Evolutionary conservation across 2,329 filamentous ascomycete species (phyloP), one percentile per base, ranked within the genome.

Genomic region (Orbilia brochopaga): DNA sequence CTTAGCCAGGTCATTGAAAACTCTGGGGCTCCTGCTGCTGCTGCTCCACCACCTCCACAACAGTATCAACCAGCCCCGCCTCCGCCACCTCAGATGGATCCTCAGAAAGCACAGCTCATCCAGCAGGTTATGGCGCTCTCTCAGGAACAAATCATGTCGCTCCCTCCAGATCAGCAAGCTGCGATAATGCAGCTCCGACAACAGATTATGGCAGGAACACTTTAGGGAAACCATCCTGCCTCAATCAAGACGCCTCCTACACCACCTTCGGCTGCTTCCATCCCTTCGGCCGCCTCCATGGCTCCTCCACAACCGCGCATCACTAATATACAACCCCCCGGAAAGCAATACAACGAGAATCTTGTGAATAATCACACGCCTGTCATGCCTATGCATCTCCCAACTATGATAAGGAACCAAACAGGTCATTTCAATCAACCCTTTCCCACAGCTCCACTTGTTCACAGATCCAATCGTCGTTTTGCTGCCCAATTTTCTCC

Each of bases 101-200:
- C 81, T 1, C 80, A 81, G 19, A 84, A 86, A 64, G 81, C 84
- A 37, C 83, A 85, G 59, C 79, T 88, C 51, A 82, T 88, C 24
- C 83, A 85, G 70, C 85, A 87, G 76, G 83, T 89, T 13, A 79
- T 89, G 76, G 81, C 78, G 30, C 82, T 89, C 82, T 82, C 86
- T 4, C 83, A 83, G 65, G 81, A 85, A 56, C 82, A 87, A 69
- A 86, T 89, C 73, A 83, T 86, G 75, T 81, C 81, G n/a, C 77
- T 88, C 44, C 81, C 83, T 1, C 83, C 83, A 1, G 81, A 82
- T 57, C 82, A 86, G 73, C 81, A 85, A 62, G 81, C 79, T 46
- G 86, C 89, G 78, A 85, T 89, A 61, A 82, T 88, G 79, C 78
- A 83, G 55, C 78, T 89, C 56, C 81, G 86, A 69, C 83, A 85